phyloP scores from a whole-genome alignment of 345 rosid species.

The Melaleuca quinquenervia region DNA sequence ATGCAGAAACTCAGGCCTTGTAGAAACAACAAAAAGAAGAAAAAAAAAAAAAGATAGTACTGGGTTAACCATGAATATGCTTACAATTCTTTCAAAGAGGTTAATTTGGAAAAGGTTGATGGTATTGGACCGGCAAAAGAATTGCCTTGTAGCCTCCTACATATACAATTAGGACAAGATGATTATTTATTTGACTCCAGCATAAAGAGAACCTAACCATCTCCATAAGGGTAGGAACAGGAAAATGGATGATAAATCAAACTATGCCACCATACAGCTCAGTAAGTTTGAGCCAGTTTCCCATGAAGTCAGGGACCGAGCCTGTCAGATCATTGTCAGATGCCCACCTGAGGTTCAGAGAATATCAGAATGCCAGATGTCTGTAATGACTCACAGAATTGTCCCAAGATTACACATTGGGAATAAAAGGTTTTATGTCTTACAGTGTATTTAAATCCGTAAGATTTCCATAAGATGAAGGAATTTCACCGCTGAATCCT shows the following conservation, averaged over 20 bases:
- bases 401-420: not conserved
- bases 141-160: conserved; percentile 1
- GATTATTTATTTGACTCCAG: not conserved
- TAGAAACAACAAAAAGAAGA: not conserved
- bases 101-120: not conserved
- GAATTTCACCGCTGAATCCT: not conserved
- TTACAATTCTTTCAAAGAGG: not conserved
- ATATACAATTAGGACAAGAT: not conserved
- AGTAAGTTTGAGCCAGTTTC: conserved; percentile 49
- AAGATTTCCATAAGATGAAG: not conserved
- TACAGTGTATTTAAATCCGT: not conserved
- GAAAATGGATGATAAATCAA: not conserved
- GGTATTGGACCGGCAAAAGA: conserved; percentile 5
- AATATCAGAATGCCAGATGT: not conserved
- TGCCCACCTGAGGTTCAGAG: conserved; percentile 40
- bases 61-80: not conserved
- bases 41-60: not conserved
- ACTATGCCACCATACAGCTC: conserved; percentile 23
- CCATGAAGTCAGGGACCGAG: conserved; percentile 58
- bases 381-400: not conserved
- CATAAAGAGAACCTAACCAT: not conserved
- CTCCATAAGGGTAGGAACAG: not conserved
- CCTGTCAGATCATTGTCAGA: conserved; percentile 52
- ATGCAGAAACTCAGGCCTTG: not conserved
- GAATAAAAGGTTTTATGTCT: not conserved